These are phyloP conservation scores for Naganishia sp. DNA, from an alignment of 1,284 basidiomycete genomes.

Conservation along the genomic window DNA sequence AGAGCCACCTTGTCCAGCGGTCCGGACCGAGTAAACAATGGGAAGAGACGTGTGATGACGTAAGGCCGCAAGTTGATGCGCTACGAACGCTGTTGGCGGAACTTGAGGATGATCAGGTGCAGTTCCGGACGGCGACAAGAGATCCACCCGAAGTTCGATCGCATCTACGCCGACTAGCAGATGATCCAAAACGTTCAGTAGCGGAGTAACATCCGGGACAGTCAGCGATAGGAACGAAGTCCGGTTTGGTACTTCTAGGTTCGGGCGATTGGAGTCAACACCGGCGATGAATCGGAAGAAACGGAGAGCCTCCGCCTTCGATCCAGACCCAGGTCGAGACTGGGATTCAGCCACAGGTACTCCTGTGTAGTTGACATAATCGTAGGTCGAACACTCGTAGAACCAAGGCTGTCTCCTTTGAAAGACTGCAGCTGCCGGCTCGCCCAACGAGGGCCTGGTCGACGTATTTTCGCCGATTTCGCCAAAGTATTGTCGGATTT, in stretches of 20 bases:
- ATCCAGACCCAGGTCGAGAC: slow-evolving; percentile 21
- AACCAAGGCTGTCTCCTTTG: slow-evolving; percentile 84
- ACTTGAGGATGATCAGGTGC: slow-evolving; percentile 59
- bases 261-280: slow-evolving; percentile 65
- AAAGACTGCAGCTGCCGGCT: slow-evolving; percentile 76
- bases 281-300: slow-evolving; percentile 92
- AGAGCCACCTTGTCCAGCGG: slow-evolving; percentile 82
- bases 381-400: slow-evolving; percentile 76
- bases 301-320: slow-evolving; percentile 55
- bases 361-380: slow-evolving; percentile 77
- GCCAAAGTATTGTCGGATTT: slow-evolving; percentile 75
- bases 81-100: slow-evolving; percentile 73
- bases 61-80: slow-evolving; percentile 76
- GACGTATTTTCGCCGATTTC: slow-evolving; percentile 63
- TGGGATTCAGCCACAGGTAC: slow-evolving; percentile 38
- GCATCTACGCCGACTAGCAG: slow-evolving; percentile 86
- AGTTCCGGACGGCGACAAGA: slow-evolving; percentile 64
- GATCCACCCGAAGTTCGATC: slow-evolving; percentile 88
- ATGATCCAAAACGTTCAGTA: slow-evolving; percentile 69
- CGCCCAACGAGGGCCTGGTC: slow-evolving; percentile 80
- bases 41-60: slow-evolving; percentile 78
- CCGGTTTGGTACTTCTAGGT: slow-evolving; percentile 61
- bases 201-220: slow-evolving; percentile 79
- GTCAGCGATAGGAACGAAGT: slow-evolving; percentile 93
- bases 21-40: slow-evolving; percentile 89